phyloP scores from a whole-genome alignment of 2,329 filamentous ascomycete species.

The Penicillium sp. region DNA sequence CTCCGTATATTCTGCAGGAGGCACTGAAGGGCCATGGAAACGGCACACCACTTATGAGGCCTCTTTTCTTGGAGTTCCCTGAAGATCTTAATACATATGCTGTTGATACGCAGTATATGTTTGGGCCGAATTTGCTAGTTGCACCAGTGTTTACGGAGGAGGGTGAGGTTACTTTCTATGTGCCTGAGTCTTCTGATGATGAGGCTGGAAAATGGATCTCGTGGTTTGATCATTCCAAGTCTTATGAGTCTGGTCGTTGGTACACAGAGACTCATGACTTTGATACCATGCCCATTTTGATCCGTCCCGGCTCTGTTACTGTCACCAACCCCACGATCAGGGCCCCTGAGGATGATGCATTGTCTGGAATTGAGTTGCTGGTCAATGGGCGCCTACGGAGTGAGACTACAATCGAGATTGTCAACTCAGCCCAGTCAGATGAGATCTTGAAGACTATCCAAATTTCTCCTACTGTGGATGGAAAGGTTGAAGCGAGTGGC shows the following conservation, averaged over 20 bases:
- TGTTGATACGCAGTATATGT: conserved; percentile 70
- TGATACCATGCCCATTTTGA: conserved; percentile 57
- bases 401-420: conserved; percentile 25
- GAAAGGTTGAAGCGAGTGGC: conserved; percentile 18
- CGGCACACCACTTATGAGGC: conserved; percentile 62
- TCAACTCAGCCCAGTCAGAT: conserved; percentile 26
- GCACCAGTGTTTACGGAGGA: conserved; percentile 64
- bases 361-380: conserved; percentile 31
- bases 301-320: conserved; percentile 48
- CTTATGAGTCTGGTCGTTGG: conserved; percentile 49
- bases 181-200: conserved; percentile 50
- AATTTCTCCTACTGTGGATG: conserved; percentile 13
- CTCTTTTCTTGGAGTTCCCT: conserved; percentile 69
- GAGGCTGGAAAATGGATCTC: conserved; percentile 49
- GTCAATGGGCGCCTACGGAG: conserved; percentile 27
- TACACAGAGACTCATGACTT: conserved; percentile 61
- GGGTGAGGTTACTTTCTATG: conserved; percentile 66
- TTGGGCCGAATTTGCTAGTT: conserved; percentile 63
- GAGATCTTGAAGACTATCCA: conserved; percentile 26
- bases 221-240: conserved; percentile 47
- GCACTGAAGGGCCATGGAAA: conserved; percentile 51
- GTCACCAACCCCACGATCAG: conserved; percentile 28
- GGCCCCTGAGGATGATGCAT: conserved; percentile 27
- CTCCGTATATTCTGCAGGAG: conserved; percentile 58
- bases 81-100: conserved; percentile 66